Evolutionary conservation across 768 basidiomycete species (phyloP), one percentile per base, ranked within the genome.

Genomic region (Tulasnella sp.): DNA sequence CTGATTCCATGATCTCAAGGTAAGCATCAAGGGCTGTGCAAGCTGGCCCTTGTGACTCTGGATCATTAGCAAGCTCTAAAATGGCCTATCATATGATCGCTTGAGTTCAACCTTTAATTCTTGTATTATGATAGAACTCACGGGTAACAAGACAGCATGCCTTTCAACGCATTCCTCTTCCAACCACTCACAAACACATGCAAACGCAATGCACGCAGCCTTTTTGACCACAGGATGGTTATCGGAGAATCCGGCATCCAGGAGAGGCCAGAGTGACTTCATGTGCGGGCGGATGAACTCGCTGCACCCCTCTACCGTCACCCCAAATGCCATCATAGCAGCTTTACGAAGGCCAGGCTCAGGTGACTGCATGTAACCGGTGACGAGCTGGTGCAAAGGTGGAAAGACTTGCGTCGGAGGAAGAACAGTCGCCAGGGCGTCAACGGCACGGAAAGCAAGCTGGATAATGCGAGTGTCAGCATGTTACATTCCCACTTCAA

Each of bases 371-470:
- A 91, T 86, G 67, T 92, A 96, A 50, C 83, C 75, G 56, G 81
- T 74, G 49, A 98, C 85, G 58, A 92, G 76, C 32, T 64, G 67
- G 54, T 83, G 85, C 32, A 99, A 79, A 12, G 87, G 75, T 7
- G 91, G 90, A 81, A 96, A 98, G 54, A 98, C 91, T 68, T 96
- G 95, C 22, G 77, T 75, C 4, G 95, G 93, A 9, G 95, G 95
- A 12, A 99, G 76, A 57, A 79, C 81, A 53, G 91, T 92, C 5
- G 92, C 81, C 45, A 99, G 79, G 42, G 81, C 78, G 63, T 99
- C 95, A 58, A 99, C 83, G 47, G 88, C 84, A 57, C 95, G 90
- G 60, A 98, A 81, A 22, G 91, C 89, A 60, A 89, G 88, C 83
- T 90, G 59, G 1, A 42, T 15, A 15, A n/a, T 10, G 8, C 16